phyloP scores from a whole-genome alignment of 2,329 filamentous ascomycete species.

The Pseudodiploospora longispora region DNA sequence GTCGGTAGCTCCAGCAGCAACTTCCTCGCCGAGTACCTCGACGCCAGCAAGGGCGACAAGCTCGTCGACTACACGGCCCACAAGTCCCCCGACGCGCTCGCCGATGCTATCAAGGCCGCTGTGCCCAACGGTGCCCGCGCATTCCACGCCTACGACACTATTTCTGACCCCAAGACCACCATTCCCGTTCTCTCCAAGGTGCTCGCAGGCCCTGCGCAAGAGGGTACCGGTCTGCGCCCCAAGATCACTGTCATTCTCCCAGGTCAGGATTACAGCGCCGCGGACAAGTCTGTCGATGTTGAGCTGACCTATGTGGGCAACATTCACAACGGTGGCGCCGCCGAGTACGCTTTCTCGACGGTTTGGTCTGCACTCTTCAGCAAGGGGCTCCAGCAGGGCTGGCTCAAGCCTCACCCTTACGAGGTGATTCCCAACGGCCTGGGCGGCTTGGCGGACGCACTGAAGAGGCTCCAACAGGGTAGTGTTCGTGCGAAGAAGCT shows the following conservation, averaged over 20 bases:
- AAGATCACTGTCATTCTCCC: not conserved
- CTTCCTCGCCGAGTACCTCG: constrained; percentile 6
- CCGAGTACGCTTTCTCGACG: constrained; percentile 1
- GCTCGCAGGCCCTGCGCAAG: not conserved
- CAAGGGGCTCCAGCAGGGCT: constrained; percentile 9
- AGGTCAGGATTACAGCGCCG: not conserved
- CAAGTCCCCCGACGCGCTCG: constrained; percentile 6
- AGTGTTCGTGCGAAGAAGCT: constrained; percentile 6
- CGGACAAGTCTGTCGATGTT: not conserved
- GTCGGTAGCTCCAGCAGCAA: constrained; percentile 36
- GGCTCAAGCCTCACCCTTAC: constrained; percentile 7
- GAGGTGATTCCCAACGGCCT: constrained; percentile 10
- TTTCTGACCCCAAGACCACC: constrained; percentile 1
- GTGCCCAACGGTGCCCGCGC: not conserved
- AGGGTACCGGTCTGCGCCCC: not conserved
- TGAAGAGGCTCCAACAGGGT: constrained; percentile 7
- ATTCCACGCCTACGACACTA: constrained; percentile 7
- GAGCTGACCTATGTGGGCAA: not conserved
- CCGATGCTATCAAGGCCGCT: constrained; percentile 1
- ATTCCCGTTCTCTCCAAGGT: not conserved
- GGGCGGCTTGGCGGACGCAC: constrained; percentile 5
- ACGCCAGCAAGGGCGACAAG: constrained; percentile 11
- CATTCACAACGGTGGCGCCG: not conserved
- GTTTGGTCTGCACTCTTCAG: not conserved
- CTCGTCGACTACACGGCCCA: constrained; percentile 13